Conservation (phyloP, 208 protist genomes). For the Crithidia thermophila region DNA sequence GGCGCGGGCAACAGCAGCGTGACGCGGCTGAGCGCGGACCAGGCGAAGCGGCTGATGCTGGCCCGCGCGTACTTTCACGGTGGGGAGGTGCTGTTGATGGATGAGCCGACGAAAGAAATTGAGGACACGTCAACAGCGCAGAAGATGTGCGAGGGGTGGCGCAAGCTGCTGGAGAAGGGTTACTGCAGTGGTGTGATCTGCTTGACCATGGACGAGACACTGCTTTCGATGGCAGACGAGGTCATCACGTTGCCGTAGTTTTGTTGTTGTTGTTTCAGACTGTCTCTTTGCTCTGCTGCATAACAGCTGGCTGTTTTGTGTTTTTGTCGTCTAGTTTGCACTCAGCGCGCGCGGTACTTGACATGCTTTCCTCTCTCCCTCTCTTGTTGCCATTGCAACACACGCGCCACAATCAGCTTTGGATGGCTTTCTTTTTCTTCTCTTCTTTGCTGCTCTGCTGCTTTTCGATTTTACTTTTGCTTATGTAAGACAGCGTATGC, state of each 20-base stretch:
- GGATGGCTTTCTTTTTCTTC: not conserved
- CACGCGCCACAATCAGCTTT: not conserved
- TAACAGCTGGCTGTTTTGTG: no score
- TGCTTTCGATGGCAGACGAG: slow-evolving; percentile 40
- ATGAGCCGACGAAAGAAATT: slow-evolving; percentile 64
- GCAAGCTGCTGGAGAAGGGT: slow-evolving; percentile 29
- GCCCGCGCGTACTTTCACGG: slow-evolving; percentile 69
- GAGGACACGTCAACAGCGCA: slow-evolving; percentile 36
- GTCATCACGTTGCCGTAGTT: slow-evolving; percentile 32
- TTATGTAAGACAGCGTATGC: not conserved
- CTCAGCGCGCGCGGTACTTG: no score
- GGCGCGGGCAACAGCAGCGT: slow-evolving; percentile 23
- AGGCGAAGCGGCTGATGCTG: slow-evolving; percentile 70
- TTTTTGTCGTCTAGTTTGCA: no score
- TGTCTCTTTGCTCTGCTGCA: no score
- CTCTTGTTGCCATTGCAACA: no score
- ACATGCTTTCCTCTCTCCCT: no score
- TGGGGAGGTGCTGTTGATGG: slow-evolving; percentile 64
- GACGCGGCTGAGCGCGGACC: slow-evolving; percentile 53
- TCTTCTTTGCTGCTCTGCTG: slow-evolving; percentile 5
- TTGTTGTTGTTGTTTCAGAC: no score
- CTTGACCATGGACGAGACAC: slow-evolving; percentile 31
- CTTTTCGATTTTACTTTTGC: not conserved
- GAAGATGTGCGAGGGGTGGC: slow-evolving; percentile 36
- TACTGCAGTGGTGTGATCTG: slow-evolving; percentile 39